A percentile compares a stretch with the other conserved stretches of the same genome.
phyloP scores from a whole-genome alignment of 2,329 filamentous ascomycete species.

The Fusarium pseudoanthophilum region DNA sequence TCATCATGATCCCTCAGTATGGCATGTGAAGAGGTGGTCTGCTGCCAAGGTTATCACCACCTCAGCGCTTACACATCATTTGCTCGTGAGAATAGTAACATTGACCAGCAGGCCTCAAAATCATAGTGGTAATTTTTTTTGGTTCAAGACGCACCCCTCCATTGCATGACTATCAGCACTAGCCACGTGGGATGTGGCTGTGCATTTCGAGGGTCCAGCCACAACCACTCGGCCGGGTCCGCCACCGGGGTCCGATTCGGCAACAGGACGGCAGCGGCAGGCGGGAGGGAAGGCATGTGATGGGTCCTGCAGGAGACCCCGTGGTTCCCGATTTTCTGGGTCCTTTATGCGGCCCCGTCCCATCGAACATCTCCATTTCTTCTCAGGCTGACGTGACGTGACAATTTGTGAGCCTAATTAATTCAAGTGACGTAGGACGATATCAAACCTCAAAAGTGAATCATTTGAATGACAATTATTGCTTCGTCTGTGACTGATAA shows the following conservation, averaged over 20 bases:
- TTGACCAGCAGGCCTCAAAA: slow-evolving; percentile 33
- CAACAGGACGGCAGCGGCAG: slow-evolving; percentile 1
- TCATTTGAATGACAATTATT: neutral
- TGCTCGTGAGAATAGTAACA: slow-evolving; percentile 1
- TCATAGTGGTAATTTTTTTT: neutral
- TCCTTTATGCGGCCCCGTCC: slow-evolving; percentile 15
- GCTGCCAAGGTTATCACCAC: slow-evolving; percentile 27
- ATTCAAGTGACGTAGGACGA: slow-evolving; percentile 13
- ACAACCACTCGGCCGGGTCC: slow-evolving; percentile 43
- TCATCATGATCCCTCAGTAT: slow-evolving; percentile 3
- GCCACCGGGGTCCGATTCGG: slow-evolving; percentile 40
- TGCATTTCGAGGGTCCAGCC: slow-evolving; percentile 9
- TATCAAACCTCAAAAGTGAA: neutral
- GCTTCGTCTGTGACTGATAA: neutral
- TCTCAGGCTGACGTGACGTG: slow-evolving; percentile 1
- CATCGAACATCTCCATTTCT: neutral
- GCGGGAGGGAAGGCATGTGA: slow-evolving; percentile 31
- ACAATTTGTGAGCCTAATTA: neutral
- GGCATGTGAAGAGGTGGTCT: slow-evolving; percentile 30
- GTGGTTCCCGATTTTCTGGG: slow-evolving; percentile 33
- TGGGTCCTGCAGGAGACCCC: slow-evolving; percentile 34
- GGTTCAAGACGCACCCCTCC: neutral
- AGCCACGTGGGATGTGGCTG: slow-evolving; percentile 44
- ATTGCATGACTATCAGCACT: neutral
- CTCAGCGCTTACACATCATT: slow-evolving; percentile 25